These are phyloP conservation scores for Hevea brasiliensis DNA, from an alignment of 345 rosid species.

Conservation along the genomic window DNA sequence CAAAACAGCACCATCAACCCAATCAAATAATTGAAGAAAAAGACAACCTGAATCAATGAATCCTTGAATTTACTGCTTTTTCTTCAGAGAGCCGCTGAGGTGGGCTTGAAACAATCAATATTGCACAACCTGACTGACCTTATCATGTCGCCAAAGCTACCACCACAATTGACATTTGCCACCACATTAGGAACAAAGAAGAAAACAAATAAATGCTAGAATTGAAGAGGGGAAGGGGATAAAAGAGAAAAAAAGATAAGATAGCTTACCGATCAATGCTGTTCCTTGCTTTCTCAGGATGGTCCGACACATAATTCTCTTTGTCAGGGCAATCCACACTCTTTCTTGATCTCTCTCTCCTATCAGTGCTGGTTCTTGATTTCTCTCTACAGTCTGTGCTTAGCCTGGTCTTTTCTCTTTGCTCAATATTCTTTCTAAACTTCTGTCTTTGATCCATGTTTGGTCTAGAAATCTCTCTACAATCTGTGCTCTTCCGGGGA, in stretches of 20 bases:
- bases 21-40: conserved; percentile 26
- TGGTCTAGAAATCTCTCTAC: conserved; percentile 47
- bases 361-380: conserved; percentile 45
- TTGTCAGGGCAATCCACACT: conserved; percentile 8
- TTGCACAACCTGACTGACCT: conserved; percentile 88
- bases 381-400: conserved; percentile 59
- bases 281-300: conserved; percentile 24
- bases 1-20: conserved; percentile 22
- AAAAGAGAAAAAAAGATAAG: neutral
- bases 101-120: conserved; percentile 87
- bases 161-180: conserved; percentile 17
- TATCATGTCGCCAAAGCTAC: conserved; percentile 82
- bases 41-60: conserved; percentile 25
- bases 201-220: neutral
- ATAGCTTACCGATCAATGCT: conserved; percentile 48
- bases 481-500: conserved; percentile 62
- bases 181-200: neutral
- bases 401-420: conserved; percentile 58
- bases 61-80: conserved; percentile 26
- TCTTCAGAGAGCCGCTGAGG: conserved; percentile 48
- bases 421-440: conserved; percentile 41
- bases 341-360: conserved; percentile 43
- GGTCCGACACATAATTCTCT: conserved; percentile 15
- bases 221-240: neutral
- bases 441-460: conserved; percentile 33